Percentiles rank a stretch among this genome's conserved stretches.
These are phyloP conservation scores for Atkinsonella texensis DNA, from an alignment of 2,329 filamentous ascomycete genomes.

Conservation along the genomic window DNA sequence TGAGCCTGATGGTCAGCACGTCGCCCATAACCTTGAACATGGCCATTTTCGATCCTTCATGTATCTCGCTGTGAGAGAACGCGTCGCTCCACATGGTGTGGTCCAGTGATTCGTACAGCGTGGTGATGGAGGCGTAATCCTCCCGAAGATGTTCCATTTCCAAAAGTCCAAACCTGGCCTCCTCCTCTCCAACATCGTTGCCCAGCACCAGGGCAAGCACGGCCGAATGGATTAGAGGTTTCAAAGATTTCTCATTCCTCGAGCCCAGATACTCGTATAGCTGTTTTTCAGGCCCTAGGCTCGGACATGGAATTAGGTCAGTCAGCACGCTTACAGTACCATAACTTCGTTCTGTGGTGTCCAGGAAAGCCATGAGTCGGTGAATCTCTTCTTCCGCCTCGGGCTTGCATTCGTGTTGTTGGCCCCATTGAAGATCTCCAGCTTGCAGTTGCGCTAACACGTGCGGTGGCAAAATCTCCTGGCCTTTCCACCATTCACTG, in stretches of 20 bases:
- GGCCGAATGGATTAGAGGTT: constrained; percentile 23
- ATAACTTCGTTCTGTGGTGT: constrained; percentile 47
- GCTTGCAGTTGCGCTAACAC: constrained; percentile 21
- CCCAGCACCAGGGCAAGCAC: constrained; percentile 17
- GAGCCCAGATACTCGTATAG: constrained; percentile 32
- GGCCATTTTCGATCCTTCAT: constrained; percentile 27
- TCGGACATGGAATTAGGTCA: constrained; percentile 22
- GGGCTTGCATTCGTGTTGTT: constrained; percentile 17
- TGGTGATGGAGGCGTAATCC: constrained; percentile 27
- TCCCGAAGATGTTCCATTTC: constrained; percentile 26
- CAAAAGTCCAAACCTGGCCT: constrained; percentile 29
- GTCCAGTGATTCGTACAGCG: constrained; percentile 36
- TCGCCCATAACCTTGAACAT: constrained; percentile 35
- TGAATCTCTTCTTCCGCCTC: constrained; percentile 43
- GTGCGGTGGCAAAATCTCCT: constrained; percentile 32
- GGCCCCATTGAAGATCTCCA: constrained; percentile 19
- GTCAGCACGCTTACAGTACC: constrained; percentile 40
- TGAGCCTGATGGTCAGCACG: constrained; percentile 36
- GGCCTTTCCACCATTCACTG: constrained; percentile 50
- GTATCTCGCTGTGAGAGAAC: constrained; percentile 23
- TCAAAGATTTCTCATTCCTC: constrained; percentile 13
- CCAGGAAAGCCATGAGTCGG: constrained; percentile 51
- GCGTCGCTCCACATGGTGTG: constrained; percentile 35
- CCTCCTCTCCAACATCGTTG: constrained; percentile 19
- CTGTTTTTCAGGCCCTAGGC: constrained; percentile 25